A percentile compares a stretch with the other conserved stretches of the same genome.
Conservation (phyloP, 129 eudicot genomes). For the Lactuca saligna region DNA sequence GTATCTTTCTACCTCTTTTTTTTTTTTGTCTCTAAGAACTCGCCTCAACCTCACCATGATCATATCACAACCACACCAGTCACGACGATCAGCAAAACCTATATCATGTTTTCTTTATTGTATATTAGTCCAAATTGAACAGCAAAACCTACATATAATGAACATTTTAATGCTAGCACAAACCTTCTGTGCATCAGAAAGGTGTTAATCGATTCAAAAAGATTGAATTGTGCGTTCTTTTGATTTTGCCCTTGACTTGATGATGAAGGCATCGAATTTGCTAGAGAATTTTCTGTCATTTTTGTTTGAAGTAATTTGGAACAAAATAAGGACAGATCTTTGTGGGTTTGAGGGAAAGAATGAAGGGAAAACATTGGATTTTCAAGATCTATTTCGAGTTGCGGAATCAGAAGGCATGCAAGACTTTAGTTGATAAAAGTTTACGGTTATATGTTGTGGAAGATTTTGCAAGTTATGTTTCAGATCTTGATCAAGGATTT, state of each 20-base stretch:
- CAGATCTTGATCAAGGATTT: conserved; percentile 41
- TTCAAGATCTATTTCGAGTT: conserved; percentile 52
- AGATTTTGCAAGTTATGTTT: conserved; percentile 32
- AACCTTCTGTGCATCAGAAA: conserved; percentile 35
- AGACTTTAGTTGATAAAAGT: conserved; percentile 38
- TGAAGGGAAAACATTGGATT: conserved; percentile 30
- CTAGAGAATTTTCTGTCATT: neutral
- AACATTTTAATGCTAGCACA: conserved; percentile 63
- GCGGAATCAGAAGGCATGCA: conserved; percentile 37
- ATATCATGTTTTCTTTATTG: conserved; percentile 61
- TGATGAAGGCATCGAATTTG: conserved; percentile 6
- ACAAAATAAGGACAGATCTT: conserved; percentile 69
- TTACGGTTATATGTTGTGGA: conserved; percentile 38
- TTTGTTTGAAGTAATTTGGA: conserved; percentile 56
- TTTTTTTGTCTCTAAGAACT: too few relatives aligned
- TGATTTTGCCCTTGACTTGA: conserved; percentile 7
- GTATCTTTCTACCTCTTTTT: too few relatives aligned
- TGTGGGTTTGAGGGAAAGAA: conserved; percentile 38
- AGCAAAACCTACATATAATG: conserved; percentile 76
- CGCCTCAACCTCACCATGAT: too few relatives aligned
- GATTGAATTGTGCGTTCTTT: conserved; percentile 8
- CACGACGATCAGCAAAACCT: conserved; percentile 46
- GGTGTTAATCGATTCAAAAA: conserved; percentile 17
- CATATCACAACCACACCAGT: too few relatives aligned
- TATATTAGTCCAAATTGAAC: conserved; percentile 62